Evolutionary conservation across 2,329 filamentous ascomycete species (phyloP), one percentile per base, ranked within the genome.

Genomic region (Trichoderma harzianum): DNA sequence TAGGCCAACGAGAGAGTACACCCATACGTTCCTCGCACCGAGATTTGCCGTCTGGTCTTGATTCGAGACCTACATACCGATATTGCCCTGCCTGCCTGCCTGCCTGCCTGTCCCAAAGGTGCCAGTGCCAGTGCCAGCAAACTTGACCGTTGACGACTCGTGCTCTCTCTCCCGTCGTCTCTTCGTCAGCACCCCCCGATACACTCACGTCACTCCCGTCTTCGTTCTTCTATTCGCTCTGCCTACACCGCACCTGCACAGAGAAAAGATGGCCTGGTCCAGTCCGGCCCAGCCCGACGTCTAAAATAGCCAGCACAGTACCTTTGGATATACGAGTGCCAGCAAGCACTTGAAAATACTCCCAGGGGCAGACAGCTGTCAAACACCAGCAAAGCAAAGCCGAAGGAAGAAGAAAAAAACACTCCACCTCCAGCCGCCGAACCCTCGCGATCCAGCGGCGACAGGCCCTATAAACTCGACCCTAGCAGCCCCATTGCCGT

Each of bases 401-500:
- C 14, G 7, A 39, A 43, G 16, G 39, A 43, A 43, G 53, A 34
- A 51, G 43, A 51, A 47, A 47, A 51, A 47, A 47, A 21, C 12
- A 30, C 68, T 63, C 68, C 68, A 64, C 68, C 60, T 21, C 61
- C 39, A 69, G 69, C 69, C 69, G 61, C 62, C 53, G 53, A 66
- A 36, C 47, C 51, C 51, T 67, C 51, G 64, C 47, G 64, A 57
- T 67, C 47, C 39, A 67, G 36, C 24, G 65, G 55, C 55, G 65
- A 67, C 64, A 58, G 64, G 47, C 61, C 47, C 61, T 65, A 65
- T 60, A 70, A 70, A 32, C 60, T 36, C 53, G 61, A 57, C 53
- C 69, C 69, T 47, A 71, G 69, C 62, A 66, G 69, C 51, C 51
- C 69, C 69, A 64, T 62, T 67, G 70, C 57, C 70, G 64, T 72